Evolutionary conservation across 441 rosid species (phyloP), one percentile per base, ranked within the genome.

Genomic region (Gossypium lobatum): DNA sequence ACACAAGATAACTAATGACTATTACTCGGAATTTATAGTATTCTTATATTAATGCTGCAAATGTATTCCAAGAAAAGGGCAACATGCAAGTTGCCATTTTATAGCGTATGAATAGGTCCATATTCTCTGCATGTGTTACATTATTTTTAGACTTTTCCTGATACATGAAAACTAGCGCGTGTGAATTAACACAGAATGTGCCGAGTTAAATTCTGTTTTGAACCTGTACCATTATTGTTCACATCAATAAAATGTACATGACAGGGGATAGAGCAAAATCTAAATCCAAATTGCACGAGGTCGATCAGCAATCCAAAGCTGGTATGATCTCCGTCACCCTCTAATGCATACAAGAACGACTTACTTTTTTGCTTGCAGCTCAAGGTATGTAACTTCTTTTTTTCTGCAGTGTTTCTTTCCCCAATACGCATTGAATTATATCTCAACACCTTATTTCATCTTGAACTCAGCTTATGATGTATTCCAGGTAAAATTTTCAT

Each of bases 381-480:
- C 23, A 50, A 69, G 48, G 23, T 58, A 11, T 42, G 17, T 25
- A 55, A 21, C 59, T 17, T 65, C 23, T 37, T 8, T 74, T 71
- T 69, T 21, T 7, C 34, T 80, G 85, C 82, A 89, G 95, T 89
- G 95, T 58, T 78, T 89, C 60, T 89, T 88, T 80, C 94, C 95
- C 8, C 95, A 89, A 73, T 85, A 86, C 60, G 80, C 77, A 39
- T 72, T 88, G 71, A 76, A 82, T 11, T 85, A 81, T 74, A 89
- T 88, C 31, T 76, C 73, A 59, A 87, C 88, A 21, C 92, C 95
- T 6, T 77, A 79, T 76, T 89, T 89, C 73, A 82, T 89, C 77
- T 79, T 89, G 79, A 89, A 89, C 77, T 85, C 95, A 58, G 95
- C 92, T 20, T 89, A 89, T 55, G 95, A 89, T 76, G 89, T 86